These are phyloP conservation scores for Amanita polypyramis DNA, from an alignment of 768 basidiomycete genomes.

Conservation along the genomic window DNA sequence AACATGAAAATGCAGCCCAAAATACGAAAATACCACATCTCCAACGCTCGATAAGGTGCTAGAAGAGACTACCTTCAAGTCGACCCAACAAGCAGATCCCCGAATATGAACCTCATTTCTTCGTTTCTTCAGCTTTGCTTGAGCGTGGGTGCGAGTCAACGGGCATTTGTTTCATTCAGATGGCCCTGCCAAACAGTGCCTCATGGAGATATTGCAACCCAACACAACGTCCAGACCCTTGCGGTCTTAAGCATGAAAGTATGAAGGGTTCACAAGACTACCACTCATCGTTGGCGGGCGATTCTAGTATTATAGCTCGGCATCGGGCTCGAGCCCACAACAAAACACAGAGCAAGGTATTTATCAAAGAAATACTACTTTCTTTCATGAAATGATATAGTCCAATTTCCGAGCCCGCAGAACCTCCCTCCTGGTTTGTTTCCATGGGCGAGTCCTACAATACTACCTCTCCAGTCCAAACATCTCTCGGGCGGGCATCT, in stretches of 20 bases:
- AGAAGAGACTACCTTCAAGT: too few species aligned
- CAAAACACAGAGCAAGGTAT: not conserved
- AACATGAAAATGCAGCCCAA: too few species aligned
- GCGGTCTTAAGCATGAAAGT: not conserved
- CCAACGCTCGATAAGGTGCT: too few species aligned
- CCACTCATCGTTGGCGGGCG: not conserved
- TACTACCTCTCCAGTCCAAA: not conserved
- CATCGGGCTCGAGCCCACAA: not conserved
- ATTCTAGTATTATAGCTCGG: not conserved
- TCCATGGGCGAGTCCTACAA: not conserved
- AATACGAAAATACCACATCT: too few species aligned
- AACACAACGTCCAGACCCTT: too few species aligned
- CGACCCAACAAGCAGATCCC: conserved; percentile 17
- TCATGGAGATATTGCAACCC: too few species aligned
- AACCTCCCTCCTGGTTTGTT: not conserved
- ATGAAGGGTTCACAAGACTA: conserved; percentile 1
- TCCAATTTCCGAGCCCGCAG: not conserved
- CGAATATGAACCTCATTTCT: conserved; percentile 74
- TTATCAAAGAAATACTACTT: not conserved
- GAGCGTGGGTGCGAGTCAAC: conserved; percentile 9
- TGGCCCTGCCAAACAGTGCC: conserved; percentile 19
- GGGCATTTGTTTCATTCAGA: conserved; percentile 10
- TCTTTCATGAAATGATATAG: not conserved
- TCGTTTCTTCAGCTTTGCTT: conserved; percentile 48
- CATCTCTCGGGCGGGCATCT: not conserved